Percentiles rank a stretch among this genome's conserved stretches.
These are phyloP conservation scores for Beauveria scarabaeidicola DNA, from an alignment of 2,329 filamentous ascomycete species.

Conservation along the genomic window DNA sequence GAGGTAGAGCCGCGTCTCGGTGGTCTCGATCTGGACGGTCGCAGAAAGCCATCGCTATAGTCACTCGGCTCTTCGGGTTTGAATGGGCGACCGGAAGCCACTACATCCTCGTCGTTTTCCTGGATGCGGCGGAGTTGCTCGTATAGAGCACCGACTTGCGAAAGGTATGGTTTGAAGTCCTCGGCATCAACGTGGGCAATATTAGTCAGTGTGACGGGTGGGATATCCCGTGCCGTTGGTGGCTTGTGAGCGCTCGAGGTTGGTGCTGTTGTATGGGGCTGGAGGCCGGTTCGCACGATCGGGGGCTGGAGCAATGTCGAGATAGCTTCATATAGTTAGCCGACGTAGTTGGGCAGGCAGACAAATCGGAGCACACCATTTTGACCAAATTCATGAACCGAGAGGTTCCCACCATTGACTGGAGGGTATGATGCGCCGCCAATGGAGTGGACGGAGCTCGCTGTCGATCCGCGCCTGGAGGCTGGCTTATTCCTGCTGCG, in stretches of 20 bases:
- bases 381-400: constrained; percentile 63
- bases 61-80: constrained; percentile 34
- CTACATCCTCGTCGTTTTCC: constrained; percentile 60
- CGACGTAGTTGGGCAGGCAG: not conserved
- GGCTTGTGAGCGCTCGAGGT: constrained; percentile 66
- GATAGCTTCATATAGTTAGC: constrained; percentile 53
- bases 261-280: constrained; percentile 67
- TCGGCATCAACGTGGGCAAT: constrained; percentile 71
- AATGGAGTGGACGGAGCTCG: constrained; percentile 82
- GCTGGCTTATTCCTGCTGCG: constrained; percentile 18
- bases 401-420: constrained; percentile 44
- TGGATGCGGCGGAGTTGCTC: constrained; percentile 82
- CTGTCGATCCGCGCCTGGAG: constrained; percentile 67
- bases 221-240: constrained; percentile 82
- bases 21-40: constrained; percentile 27
- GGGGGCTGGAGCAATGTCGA: constrained; percentile 88
- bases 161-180: constrained; percentile 76
- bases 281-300: constrained; percentile 78
- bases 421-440: constrained; percentile 73
- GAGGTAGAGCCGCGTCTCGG: constrained; percentile 29
- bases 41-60: constrained; percentile 37
- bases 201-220: constrained; percentile 84
- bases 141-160: constrained; percentile 78
- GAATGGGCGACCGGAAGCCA: constrained; percentile 32
- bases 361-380: constrained; percentile 52